Percentiles rank a stretch among this genome's conserved stretches.
phyloP scores from a whole-genome alignment of 164 flowering plant species.

The Chimonanthus salicifolius region DNA sequence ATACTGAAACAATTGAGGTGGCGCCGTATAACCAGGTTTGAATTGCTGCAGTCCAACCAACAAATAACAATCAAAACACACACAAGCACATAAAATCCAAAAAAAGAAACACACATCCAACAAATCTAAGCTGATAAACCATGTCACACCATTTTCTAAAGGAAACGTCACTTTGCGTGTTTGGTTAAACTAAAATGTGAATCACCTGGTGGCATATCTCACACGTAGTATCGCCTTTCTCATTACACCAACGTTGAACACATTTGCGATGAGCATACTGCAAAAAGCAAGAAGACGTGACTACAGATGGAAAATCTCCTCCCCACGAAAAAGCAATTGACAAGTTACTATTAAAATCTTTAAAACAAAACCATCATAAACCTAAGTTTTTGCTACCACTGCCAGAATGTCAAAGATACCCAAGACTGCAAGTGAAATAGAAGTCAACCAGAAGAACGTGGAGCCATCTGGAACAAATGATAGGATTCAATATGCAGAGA shows the following conservation, averaged over 20 bases:
- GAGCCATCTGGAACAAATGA: not conserved
- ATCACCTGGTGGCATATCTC: conserved; percentile 88
- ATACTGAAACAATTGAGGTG: conserved; percentile 52
- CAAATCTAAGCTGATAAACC: not conserved
- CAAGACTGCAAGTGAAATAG: not conserved
- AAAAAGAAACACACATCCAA: not conserved
- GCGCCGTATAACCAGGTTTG: conserved; percentile 81
- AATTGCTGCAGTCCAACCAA: conserved; percentile 40
- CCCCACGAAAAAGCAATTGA: not conserved
- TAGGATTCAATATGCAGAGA: not conserved
- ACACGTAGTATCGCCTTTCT: conserved; percentile 84
- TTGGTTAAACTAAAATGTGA: not conserved
- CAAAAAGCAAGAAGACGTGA: conserved; percentile 9
- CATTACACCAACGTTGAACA: conserved; percentile 92
- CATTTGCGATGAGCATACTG: conserved; percentile 97
- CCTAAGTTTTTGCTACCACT: not conserved
- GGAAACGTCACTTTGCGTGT: not conserved
- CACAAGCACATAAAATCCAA: not conserved
- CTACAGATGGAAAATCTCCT: not conserved
- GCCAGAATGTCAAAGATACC: not conserved
- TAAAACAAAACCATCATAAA: not conserved
- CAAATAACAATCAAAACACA: not conserved
- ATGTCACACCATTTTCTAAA: not conserved
- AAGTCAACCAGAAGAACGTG: not conserved
- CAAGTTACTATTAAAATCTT: too few relatives aligned